phyloP scores from a whole-genome alignment of 768 basidiomycete species.

The Rhodosporidiobolus sp. region DNA sequence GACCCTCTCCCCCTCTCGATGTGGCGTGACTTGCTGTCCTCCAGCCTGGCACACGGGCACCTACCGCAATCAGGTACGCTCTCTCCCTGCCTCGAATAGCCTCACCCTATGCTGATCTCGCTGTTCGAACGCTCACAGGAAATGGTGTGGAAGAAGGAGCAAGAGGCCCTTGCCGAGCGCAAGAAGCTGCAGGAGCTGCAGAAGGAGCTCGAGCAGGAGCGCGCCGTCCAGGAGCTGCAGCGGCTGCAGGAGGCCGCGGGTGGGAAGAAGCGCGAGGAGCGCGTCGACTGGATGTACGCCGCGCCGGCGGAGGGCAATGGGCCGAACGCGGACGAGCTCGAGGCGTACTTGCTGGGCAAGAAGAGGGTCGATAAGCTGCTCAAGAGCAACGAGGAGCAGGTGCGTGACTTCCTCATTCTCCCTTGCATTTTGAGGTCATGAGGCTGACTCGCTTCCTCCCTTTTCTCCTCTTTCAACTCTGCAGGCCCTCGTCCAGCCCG shows the following conservation, averaged over 20 bases:
- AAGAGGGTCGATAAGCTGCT: constrained; percentile 95
- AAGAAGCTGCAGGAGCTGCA: constrained; percentile 95
- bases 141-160: constrained; percentile 98
- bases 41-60: constrained; percentile 39
- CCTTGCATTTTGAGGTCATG: background rate
- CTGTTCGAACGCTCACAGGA: constrained; percentile 72
- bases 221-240: constrained; percentile 93
- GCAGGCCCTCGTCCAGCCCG: constrained; percentile 27
- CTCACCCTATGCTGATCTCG: constrained; percentile 45
- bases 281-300: constrained; percentile 99
- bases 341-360: constrained; percentile 95
- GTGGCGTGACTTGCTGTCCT: background rate
- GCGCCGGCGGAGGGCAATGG: constrained; percentile 87
- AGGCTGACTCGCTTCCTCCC: background rate
- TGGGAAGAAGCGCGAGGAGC: constrained; percentile 79
- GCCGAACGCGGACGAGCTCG: constrained; percentile 83
- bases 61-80: constrained; percentile 32
- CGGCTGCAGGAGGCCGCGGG: constrained; percentile 92
- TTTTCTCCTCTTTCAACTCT: background rate
- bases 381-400: constrained; percentile 83
- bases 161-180: constrained; percentile 96
- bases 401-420: constrained; percentile 50
- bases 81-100: constrained; percentile 52
- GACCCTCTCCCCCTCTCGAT: background rate
- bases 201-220: constrained; percentile 96